A percentile compares a stretch with the other conserved stretches of the same genome.
These are phyloP conservation scores for Zygosaccharomyces sapae DNA, from an alignment of 1,139 yeast genomes.

Conservation along the genomic window DNA sequence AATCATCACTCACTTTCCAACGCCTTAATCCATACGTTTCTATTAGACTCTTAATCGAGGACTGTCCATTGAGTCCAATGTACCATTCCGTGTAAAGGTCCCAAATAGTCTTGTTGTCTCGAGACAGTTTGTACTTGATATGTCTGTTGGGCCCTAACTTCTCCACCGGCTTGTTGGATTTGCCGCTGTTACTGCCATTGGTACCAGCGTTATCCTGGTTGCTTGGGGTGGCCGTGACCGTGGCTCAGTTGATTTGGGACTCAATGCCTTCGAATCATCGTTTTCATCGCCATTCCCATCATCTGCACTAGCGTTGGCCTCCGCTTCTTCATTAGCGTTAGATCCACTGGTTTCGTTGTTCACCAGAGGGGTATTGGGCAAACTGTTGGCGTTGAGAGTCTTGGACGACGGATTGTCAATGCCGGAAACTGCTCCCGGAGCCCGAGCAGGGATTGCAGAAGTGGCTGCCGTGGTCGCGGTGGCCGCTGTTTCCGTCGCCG, in stretches of 20 bases:
- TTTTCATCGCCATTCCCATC: not conserved
- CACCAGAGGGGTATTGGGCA: not conserved
- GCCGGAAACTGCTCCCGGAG: no score
- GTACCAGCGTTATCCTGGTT: no score
- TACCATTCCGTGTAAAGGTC: conserved; percentile 39
- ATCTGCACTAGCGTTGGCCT: no score
- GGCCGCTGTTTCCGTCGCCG: no score
- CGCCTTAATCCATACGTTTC: conserved; percentile 37
- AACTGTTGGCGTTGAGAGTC: not conserved
- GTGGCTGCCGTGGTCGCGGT: not conserved
- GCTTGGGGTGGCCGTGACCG: not conserved
- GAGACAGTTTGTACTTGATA: conserved; percentile 35
- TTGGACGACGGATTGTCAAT: not conserved
- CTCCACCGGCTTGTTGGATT: conserved; percentile 5
- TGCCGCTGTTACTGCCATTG: not conserved
- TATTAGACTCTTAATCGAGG: conserved; percentile 33
- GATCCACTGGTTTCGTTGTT: not conserved
- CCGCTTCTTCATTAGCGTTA: not conserved
- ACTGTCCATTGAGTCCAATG: conserved; percentile 35
- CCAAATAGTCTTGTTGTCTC: conserved; percentile 38
- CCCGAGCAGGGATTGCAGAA: no score
- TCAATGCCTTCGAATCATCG: no score
- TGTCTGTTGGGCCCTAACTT: conserved; percentile 16
- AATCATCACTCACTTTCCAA: conserved; percentile 39
- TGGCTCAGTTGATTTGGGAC: conserved; percentile 4